phyloP scores from a whole-genome alignment of 164 flowering plant genomes.

The Aristolochia contorta region DNA sequence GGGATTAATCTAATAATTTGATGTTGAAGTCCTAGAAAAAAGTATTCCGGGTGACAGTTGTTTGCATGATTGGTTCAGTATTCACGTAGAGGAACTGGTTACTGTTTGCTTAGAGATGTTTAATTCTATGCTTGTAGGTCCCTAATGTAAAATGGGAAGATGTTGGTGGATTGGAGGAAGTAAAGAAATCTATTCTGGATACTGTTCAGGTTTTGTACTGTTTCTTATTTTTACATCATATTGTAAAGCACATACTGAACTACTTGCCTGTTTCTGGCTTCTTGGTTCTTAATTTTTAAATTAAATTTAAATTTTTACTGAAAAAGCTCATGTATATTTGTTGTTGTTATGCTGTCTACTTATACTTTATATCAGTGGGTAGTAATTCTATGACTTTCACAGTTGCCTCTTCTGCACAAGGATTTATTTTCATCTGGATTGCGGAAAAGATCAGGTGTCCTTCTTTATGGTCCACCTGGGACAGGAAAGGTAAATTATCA shows the following conservation, averaged over 20 bases:
- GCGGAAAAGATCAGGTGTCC: slow-evolving; percentile 94
- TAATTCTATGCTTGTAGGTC: slow-evolving; percentile 35
- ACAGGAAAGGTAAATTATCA: slow-evolving; percentile 69
- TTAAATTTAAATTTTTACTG: neutral
- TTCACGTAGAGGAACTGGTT: neutral
- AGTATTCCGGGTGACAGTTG: neutral
- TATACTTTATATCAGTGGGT: neutral
- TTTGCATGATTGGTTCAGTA: neutral
- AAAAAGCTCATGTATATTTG: neutral
- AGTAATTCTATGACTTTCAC: slow-evolving; percentile 13
- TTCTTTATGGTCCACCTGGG: slow-evolving; percentile 98
- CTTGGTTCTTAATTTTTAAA: neutral
- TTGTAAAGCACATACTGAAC: neutral
- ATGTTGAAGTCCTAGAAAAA: neutral
- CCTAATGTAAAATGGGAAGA: slow-evolving; percentile 98
- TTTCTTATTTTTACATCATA: neutral
- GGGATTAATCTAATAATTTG: no score
- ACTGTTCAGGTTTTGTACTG: slow-evolving; percentile 99
- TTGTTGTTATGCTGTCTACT: neutral
- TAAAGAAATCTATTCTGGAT: slow-evolving; percentile 84
- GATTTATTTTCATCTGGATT: slow-evolving; percentile 90
- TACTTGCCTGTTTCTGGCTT: no score
- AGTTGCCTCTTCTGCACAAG: slow-evolving; percentile 93
- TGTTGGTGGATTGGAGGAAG: slow-evolving; percentile 98
- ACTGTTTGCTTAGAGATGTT: slow-evolving; percentile 5